These are phyloP conservation scores for Alternaria hordeiaustralica DNA, from an alignment of 2,329 filamentous ascomycete genomes.

Conservation along the genomic window DNA sequence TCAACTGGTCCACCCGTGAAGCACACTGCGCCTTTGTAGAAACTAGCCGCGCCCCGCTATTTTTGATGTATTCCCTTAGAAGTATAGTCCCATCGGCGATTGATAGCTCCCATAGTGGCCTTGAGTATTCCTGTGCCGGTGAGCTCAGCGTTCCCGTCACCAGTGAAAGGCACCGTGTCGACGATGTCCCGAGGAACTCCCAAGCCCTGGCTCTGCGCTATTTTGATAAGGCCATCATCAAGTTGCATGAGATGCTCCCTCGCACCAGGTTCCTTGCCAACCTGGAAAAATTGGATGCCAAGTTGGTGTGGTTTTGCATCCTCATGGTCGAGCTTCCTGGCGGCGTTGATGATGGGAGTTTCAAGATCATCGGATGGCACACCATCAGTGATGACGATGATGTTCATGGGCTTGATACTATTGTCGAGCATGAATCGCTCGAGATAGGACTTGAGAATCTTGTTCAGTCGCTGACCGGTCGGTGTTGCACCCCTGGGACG, in stretches of 20 bases:
- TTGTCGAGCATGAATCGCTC: conserved; percentile 58
- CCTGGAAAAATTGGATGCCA: conserved; percentile 95
- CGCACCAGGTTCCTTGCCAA: conserved; percentile 75
- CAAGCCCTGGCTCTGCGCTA: conserved; percentile 57
- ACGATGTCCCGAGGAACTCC: conserved; percentile 79
- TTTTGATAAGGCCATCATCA: conserved; percentile 72
- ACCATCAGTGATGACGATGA: conserved; percentile 94
- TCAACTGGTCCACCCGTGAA: background rate
- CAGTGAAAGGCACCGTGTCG: conserved; percentile 81
- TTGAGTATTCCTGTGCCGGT: conserved; percentile 79
- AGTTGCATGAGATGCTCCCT: conserved; percentile 70
- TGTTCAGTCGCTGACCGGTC: conserved; percentile 73
- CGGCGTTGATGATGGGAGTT: conserved; percentile 66
- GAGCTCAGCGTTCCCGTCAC: conserved; percentile 59
- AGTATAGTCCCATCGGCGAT: conserved; percentile 66
- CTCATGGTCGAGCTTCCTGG: conserved; percentile 71
- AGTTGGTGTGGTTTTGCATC: conserved; percentile 81
- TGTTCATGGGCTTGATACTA: conserved; percentile 77
- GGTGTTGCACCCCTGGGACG: conserved; percentile 72
- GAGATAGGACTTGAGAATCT: conserved; percentile 78
- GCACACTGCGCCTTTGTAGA: background rate
- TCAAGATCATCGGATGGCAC: conserved; percentile 80
- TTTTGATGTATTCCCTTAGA: conserved; percentile 43
- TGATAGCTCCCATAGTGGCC: conserved; percentile 75
- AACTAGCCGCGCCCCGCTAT: background rate